Percentiles rank a stretch among this genome's conserved stretches.
phyloP scores from a whole-genome alignment of 495 filamentous ascomycete species.

The Tuber borchii region DNA sequence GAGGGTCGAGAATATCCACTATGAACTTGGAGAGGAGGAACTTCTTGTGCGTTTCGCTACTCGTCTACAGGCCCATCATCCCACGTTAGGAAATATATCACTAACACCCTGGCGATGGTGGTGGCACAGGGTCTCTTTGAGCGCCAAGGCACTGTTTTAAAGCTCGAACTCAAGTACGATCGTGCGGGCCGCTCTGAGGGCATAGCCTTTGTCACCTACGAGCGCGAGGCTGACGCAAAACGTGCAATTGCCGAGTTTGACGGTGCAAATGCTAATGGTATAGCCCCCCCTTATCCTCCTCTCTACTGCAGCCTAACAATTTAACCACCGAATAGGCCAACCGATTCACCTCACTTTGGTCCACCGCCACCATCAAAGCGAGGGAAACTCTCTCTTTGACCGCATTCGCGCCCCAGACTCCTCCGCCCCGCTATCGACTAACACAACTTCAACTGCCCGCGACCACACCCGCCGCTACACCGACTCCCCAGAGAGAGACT shows the following conservation, averaged over 20 bases:
- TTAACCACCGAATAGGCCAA: constrained; percentile 51
- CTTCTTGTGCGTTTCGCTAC: constrained; percentile 56
- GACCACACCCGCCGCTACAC: constrained; percentile 31
- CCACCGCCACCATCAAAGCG: constrained; percentile 41
- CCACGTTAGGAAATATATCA: constrained; percentile 13
- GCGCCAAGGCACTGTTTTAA: constrained; percentile 65
- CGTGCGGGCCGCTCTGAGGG: constrained; percentile 85
- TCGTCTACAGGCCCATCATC: too few species aligned
- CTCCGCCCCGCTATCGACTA: neutral
- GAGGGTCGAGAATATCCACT: constrained; percentile 86
- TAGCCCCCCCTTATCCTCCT: constrained; percentile 11
- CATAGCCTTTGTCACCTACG: constrained; percentile 76
- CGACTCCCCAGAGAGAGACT: constrained; percentile 44
- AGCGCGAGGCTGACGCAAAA: constrained; percentile 59
- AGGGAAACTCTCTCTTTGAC: constrained; percentile 52
- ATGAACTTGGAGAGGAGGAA: constrained; percentile 82
- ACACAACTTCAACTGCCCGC: neutral
- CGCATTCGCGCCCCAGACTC: constrained; percentile 55
- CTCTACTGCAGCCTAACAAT: neutral
- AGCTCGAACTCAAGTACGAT: constrained; percentile 73
- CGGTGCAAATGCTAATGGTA: constrained; percentile 81
- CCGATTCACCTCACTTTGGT: constrained; percentile 75
- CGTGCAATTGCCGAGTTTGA: constrained; percentile 74
- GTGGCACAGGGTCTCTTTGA: constrained; percentile 65
- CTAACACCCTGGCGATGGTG: constrained; percentile 6